Conservation (phyloP, 164 flowering plant species). For the Amborella trichopoda region DNA sequence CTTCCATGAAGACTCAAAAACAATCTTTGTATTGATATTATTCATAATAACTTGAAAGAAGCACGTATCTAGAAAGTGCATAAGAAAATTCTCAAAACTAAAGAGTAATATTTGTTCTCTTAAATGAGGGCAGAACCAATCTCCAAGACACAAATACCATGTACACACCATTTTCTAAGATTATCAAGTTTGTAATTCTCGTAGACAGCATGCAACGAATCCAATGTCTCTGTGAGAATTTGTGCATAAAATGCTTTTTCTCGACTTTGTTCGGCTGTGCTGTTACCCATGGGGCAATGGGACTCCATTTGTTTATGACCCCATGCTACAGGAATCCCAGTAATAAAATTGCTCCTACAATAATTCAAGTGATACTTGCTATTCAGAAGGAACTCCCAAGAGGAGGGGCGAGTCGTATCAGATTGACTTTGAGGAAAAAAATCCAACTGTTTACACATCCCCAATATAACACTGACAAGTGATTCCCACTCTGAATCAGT, state of each 20-base stretch:
- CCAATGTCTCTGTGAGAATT: conserved; percentile 44
- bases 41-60: too few relatives aligned
- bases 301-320: conserved; percentile 10
- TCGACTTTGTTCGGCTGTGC: conserved; percentile 12
- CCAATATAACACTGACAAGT: conserved; percentile 40
- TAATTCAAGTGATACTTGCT: conserved; percentile 69
- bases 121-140: too few relatives aligned
- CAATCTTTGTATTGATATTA: too few relatives aligned
- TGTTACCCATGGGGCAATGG: conserved; percentile 11
- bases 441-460: conserved; percentile 28
- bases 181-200: conserved; percentile 74
- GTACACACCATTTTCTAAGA: conserved; percentile 63
- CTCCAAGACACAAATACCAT: too few relatives aligned
- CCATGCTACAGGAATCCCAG: conserved; percentile 17
- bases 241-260: conserved; percentile 30
- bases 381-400: conserved; percentile 80
- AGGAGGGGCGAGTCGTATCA: conserved; percentile 16
- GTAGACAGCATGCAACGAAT: conserved; percentile 81
- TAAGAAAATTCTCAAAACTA: too few relatives aligned
- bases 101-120: too few relatives aligned
- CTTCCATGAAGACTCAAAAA: too few relatives aligned
- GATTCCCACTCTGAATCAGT: conserved; percentile 78
- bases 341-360: conserved; percentile 12
- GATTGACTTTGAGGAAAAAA: conserved; percentile 7
- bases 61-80: too few relatives aligned